Percentiles rank a stretch among this genome's conserved stretches.
phyloP scores from a whole-genome alignment of 2,329 filamentous ascomycete genomes.

The Claviceps lovelessii region DNA sequence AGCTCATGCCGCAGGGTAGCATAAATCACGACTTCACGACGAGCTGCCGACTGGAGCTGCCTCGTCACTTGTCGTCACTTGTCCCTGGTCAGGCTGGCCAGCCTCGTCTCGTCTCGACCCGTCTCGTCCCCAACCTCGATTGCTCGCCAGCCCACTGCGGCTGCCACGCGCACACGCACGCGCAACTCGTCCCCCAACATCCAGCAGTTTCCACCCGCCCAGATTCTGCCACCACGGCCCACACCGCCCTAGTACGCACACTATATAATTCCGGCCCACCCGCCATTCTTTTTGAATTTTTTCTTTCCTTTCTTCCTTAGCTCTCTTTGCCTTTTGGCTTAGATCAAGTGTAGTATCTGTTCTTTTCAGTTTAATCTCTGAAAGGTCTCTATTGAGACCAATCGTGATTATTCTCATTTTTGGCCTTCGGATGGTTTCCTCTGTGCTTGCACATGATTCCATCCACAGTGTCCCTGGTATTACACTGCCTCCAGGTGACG shows the following conservation, averaged over 20 bases:
- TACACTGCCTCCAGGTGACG: slow-evolving; percentile 31
- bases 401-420: slow-evolving; percentile 69
- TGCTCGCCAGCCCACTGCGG: neutral
- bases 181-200: neutral
- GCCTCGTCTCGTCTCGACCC: no score
- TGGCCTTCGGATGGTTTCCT: slow-evolving; percentile 21
- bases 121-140: neutral
- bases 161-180: neutral
- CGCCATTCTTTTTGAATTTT: slow-evolving; percentile 8
- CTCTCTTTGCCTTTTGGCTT: slow-evolving; percentile 48
- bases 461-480: slow-evolving; percentile 31
- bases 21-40: neutral
- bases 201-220: neutral
- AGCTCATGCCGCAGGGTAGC: neutral
- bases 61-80: no score
- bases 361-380: slow-evolving; percentile 97
- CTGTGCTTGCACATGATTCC: slow-evolving; percentile 28
- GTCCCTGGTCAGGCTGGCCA: neutral
- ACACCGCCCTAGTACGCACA: slow-evolving; percentile 4
- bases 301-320: slow-evolving; percentile 23
- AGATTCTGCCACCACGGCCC: slow-evolving; percentile 5
- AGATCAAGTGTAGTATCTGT: slow-evolving; percentile 95
- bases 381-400: slow-evolving; percentile 60
- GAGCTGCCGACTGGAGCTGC: no score
- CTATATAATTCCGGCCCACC: slow-evolving; percentile 14